A percentile compares a stretch with the other conserved stretches of the same genome.
These are phyloP conservation scores for Candida nonsorbophila DNA, from an alignment of 805 yeast species.

Conservation along the genomic window DNA sequence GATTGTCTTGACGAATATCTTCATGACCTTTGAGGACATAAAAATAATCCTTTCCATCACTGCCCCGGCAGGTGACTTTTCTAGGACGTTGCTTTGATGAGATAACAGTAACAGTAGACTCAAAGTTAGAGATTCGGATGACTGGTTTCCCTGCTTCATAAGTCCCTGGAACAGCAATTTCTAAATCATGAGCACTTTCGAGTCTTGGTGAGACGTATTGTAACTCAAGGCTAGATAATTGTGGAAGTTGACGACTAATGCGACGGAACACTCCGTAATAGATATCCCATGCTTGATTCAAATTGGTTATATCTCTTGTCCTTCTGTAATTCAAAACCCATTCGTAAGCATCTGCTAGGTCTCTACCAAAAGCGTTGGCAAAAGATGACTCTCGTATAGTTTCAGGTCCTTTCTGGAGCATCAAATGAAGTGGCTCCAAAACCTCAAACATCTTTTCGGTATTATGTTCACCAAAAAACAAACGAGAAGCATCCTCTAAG, in stretches of 20 bases:
- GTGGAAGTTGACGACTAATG: constrained; percentile 84
- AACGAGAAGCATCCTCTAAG: constrained; percentile 90
- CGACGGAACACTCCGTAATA: constrained; percentile 91
- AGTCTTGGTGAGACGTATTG: constrained; percentile 93
- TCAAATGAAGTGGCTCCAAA: constrained; percentile 80
- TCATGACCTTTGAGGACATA: constrained; percentile 91
- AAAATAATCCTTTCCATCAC: constrained; percentile 87
- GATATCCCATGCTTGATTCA: constrained; percentile 97
- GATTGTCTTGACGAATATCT: constrained; percentile 93
- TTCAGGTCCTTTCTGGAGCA: constrained; percentile 83
- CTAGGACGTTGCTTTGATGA: constrained; percentile 96
- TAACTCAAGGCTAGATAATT: constrained; percentile 76
- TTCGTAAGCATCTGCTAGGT: constrained; percentile 84
- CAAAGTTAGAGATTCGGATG: constrained; percentile 67
- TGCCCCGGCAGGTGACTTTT: constrained; percentile 70
- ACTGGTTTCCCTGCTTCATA: constrained; percentile 81
- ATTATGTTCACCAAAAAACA: constrained; percentile 90
- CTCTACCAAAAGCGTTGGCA: constrained; percentile 90
- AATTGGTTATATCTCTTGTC: constrained; percentile 78
- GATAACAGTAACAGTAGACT: constrained; percentile 79
- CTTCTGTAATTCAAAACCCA: constrained; percentile 86
- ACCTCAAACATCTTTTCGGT: constrained; percentile 92
- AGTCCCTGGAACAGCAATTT: constrained; percentile 91
- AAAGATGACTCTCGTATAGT: constrained; percentile 91
- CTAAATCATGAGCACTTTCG: constrained; percentile 70